Base-by-base conservation (phyloP, 2,329 filamentous ascomycete genomes). In the Ceratocystis variospora region DNA sequence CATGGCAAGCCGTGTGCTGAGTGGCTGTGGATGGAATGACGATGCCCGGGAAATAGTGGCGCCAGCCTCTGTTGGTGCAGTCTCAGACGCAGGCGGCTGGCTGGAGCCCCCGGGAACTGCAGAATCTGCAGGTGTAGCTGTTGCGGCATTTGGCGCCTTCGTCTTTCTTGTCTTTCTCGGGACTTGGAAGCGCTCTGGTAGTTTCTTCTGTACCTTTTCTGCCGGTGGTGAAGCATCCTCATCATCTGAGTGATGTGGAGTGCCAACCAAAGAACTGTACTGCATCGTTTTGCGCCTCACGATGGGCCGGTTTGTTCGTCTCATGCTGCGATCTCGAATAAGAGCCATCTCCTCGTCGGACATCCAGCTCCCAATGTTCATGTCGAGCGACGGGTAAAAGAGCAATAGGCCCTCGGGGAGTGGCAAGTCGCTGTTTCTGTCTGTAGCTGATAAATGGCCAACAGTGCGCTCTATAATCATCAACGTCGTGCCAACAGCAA, bases 311-410 rank as follows among this genome's bases (percentile, higher is more conserved):
- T 96, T 96, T 0, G 87, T 90, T 71, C 86, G 87, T 28, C 90
- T 83, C 73, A 86, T 86, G 67, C 85, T 83, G 10, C 90, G 85
- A 69, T 96, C 92, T 70, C 90, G 87, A 69, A 99, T 96, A 68
- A 99, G 78, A 0, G 90, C 85, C 90, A 97, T 96, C 74, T 99
- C 92, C 74, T 97, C 93, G 71, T 97, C 93, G 0, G 90, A 92
- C 92, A 99, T 97, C 94, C 94, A 99, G 75, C 92, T 96, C 46
- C 90, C 90, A 70, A 97, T 97, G 72, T 96, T 96, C 88, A 97
- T 91, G 72, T 97, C 94, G 68, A 99, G 78, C 0, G 87, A 87
- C 0, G 94, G 94, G 72, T 99, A 99, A 67, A 95, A 86, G 62
- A 96, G 80, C 0, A 97, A 81, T 6, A 97, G 76, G 0, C 91